Evolutionary conservation across 176 grass and related monocot genomes (phyloP).

Genomic region (Chrysopogon serrulatus): DNA sequence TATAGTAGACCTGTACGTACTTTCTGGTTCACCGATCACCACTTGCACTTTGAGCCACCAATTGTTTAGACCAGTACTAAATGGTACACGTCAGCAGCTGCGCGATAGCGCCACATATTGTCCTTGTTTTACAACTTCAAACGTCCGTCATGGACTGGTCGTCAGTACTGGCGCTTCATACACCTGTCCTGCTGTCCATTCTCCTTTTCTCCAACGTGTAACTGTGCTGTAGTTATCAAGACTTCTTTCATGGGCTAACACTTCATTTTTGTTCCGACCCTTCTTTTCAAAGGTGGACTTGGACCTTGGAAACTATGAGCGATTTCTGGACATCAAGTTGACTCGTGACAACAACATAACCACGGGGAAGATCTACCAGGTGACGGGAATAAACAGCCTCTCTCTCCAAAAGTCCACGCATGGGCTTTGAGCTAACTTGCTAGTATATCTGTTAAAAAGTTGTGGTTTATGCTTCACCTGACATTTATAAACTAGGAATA

Average conservation of each 20-base stretch:
- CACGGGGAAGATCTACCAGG: conserved; percentile 98
- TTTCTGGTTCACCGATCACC: background rate
- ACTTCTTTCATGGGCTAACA: conserved; percentile 10
- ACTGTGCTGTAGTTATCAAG: background rate
- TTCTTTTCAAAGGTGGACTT: conserved; percentile 72
- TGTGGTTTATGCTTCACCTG: conserved; percentile 23
- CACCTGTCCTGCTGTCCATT: conserved; percentile 16
- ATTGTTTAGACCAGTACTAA: background rate
- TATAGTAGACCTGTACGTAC: background rate
- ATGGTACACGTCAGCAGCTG: background rate
- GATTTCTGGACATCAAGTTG: conserved; percentile 94
- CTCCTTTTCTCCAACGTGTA: background rate
- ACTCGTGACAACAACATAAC: conserved; percentile 99
- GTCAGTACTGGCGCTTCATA: background rate
- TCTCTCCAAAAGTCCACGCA: background rate
- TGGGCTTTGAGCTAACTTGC: background rate
- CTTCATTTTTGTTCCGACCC: background rate
- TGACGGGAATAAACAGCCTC: conserved; percentile 34
- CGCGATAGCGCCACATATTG: background rate
- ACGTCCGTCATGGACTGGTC: background rate
- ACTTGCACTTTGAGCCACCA: background rate
- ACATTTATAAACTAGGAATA: conserved; percentile 26
- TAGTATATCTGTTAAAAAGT: conserved; percentile 3
- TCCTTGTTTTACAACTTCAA: background rate
- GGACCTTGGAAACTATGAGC: conserved; percentile 98